A percentile compares a stretch with the other conserved stretches of the same genome.
phyloP scores from a whole-genome alignment of 1,139 yeast genomes.

The Sugiyamaella grinbergsii region DNA sequence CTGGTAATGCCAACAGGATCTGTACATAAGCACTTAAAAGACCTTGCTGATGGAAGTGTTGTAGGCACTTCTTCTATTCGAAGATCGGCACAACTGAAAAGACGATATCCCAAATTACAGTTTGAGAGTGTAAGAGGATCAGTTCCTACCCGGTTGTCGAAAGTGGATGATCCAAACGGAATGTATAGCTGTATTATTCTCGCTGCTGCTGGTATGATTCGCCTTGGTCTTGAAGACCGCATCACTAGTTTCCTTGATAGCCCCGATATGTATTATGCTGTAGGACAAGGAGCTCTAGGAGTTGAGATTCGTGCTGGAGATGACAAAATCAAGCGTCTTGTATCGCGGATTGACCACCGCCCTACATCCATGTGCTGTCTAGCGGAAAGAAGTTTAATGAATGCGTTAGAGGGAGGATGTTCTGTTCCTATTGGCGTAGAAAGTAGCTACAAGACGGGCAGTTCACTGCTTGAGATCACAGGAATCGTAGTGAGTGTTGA shows the following conservation, averaged over 20 bases:
- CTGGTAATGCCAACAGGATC: constrained; percentile 75
- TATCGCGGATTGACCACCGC: constrained; percentile 60
- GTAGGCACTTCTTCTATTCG: constrained; percentile 96
- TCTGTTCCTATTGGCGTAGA: constrained; percentile 95
- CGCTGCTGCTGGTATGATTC: constrained; percentile 88
- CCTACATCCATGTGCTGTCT: constrained; percentile 74
- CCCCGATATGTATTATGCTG: constrained; percentile 94
- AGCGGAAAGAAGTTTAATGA: constrained; percentile 89
- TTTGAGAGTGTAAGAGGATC: constrained; percentile 89
- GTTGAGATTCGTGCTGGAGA: constrained; percentile 82
- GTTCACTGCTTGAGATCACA: constrained; percentile 50
- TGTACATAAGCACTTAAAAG: constrained; percentile 61
- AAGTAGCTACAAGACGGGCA: constrained; percentile 53
- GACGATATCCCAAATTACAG: constrained; percentile 55
- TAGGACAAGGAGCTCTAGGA: constrained; percentile 97
- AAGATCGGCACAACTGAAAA: constrained; percentile 77
- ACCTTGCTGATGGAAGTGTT: constrained; percentile 79
- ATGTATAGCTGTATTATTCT: constrained; percentile 75
- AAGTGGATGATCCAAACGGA: constrained; percentile 57
- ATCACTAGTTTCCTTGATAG: constrained; percentile 64
- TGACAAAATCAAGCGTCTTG: constrained; percentile 57
- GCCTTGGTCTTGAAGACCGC: constrained; percentile 70
- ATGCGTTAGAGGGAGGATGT: constrained; percentile 94
- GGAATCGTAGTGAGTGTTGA: constrained; percentile 86
- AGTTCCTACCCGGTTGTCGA: constrained; percentile 74